These are phyloP conservation scores for Discostella stelligeroides DNA, from an alignment of 108 stramenopile species.

Conservation along the genomic window DNA sequence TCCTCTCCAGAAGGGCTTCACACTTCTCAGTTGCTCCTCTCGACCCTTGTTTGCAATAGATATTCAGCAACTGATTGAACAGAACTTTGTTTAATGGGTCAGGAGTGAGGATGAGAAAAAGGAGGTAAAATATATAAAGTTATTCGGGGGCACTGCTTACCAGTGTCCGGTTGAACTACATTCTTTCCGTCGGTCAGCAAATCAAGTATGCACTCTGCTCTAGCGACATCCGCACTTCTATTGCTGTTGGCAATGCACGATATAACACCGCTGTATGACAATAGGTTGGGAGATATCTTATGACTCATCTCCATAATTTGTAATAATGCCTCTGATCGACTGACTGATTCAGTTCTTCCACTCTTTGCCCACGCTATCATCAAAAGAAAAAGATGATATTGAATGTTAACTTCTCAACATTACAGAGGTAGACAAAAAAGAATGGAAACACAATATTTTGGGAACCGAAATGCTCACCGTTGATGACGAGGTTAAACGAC, in stretches of 20 bases:
- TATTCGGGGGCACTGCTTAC: too few relatives aligned
- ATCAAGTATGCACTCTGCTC: constrained; percentile 11
- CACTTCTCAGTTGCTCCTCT: constrained; percentile 18
- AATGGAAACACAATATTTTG: background rate
- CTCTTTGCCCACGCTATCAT: constrained; percentile 27
- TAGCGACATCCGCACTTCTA: constrained; percentile 2
- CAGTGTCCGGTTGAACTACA: constrained; percentile 21
- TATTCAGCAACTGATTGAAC: constrained; percentile 38
- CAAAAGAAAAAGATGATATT: background rate
- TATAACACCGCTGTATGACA: constrained; percentile 27
- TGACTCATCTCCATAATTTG: constrained; percentile 17
- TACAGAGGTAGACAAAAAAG: background rate
- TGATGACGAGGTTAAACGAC: constrained; percentile 30
- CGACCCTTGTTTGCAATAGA: constrained; percentile 27
- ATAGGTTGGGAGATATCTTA: constrained; percentile 18
- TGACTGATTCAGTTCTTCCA: constrained; percentile 15
- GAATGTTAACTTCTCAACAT: background rate
- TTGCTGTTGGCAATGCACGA: constrained; percentile 26
- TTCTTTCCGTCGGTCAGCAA: background rate
- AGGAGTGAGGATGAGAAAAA: background rate
- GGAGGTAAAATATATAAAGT: too few relatives aligned
- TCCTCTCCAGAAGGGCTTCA: constrained; percentile 23
- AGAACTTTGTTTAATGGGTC: constrained; percentile 4
- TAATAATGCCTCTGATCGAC: constrained; percentile 14
- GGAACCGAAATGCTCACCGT: too few relatives aligned